phyloP scores from a whole-genome alignment of 208 protist species.

The Wallacemonas sp. region DNA sequence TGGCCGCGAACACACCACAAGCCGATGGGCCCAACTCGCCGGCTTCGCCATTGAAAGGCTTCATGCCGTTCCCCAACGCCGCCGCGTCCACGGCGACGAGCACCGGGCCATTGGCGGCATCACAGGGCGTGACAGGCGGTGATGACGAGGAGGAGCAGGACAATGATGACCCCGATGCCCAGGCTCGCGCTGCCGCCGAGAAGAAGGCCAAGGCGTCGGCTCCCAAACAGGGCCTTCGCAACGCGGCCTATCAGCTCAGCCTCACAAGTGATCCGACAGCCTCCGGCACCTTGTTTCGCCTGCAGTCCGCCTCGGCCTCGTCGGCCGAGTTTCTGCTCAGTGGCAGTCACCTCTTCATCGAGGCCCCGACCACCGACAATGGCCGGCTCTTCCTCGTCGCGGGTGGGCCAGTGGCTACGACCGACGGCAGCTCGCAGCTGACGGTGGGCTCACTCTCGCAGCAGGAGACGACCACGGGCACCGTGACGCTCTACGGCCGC shows the following conservation, averaged over 20 bases:
- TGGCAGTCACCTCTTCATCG: conserved; percentile 43
- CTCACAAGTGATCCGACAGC: conserved; percentile 30
- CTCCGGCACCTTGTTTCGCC: conserved; percentile 41
- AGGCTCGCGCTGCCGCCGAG: background rate
- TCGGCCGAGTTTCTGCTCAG: conserved; percentile 31
- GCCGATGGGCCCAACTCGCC: background rate
- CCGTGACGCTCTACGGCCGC: conserved; percentile 24
- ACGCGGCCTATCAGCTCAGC: conserved; percentile 21
- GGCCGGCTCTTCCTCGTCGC: conserved; percentile 46
- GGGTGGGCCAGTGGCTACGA: conserved; percentile 22
- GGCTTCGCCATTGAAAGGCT: conserved; percentile 4
- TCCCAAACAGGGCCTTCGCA: conserved; percentile 1
- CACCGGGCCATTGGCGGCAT: background rate
- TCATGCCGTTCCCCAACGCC: conserved; percentile 3
- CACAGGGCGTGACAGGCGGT: background rate
- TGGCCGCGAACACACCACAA: too few species aligned
- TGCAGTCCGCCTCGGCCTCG: conserved; percentile 25
- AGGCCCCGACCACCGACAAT: conserved; percentile 26
- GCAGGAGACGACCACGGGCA: conserved; percentile 17
- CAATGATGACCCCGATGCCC: background rate
- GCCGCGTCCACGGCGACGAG: background rate
- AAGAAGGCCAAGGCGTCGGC: background rate
- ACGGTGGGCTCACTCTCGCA: conserved; percentile 35
- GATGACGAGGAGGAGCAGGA: background rate
- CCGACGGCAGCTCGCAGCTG: conserved; percentile 16